phyloP scores from a whole-genome alignment of 768 basidiomycete genomes.

The Tricholomella constricta region DNA sequence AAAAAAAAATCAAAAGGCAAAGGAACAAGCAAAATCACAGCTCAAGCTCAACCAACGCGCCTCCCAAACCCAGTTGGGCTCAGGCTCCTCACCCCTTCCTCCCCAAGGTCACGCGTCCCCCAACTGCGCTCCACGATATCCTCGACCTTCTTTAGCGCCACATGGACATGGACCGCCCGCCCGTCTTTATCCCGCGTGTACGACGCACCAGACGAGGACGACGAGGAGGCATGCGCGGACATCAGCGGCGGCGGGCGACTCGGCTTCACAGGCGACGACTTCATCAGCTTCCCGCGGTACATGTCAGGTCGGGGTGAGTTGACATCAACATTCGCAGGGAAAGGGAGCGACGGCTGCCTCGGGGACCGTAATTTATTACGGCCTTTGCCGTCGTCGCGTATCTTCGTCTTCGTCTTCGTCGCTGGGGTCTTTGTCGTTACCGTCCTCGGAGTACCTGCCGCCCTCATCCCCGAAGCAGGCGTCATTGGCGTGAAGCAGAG shows the following conservation, averaged over 20 bases:
- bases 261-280: not conserved
- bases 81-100: slow-evolving; percentile 20
- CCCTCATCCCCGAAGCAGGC: slow-evolving; percentile 7
- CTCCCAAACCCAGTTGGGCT: slow-evolving; percentile 27
- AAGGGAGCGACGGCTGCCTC: slow-evolving; percentile 2
- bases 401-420: not conserved
- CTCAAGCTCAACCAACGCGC: not conserved
- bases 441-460: not conserved
- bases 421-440: not conserved
- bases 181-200: slow-evolving; percentile 7
- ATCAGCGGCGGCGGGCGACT: slow-evolving; percentile 3
- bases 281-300: slow-evolving; percentile 13
- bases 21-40: no score
- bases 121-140: slow-evolving; percentile 39
- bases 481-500: slow-evolving; percentile 52
- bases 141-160: slow-evolving; percentile 33
- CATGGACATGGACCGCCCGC: slow-evolving; percentile 24
- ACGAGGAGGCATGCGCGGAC: slow-evolving; percentile 7
- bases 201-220: not conserved
- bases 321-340: slow-evolving; percentile 3
- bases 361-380: slow-evolving; percentile 2
- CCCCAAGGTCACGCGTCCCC: slow-evolving; percentile 26
- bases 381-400: not conserved
- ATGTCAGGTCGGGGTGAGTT: slow-evolving; percentile 16
- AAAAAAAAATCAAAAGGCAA: no score